Percentiles rank a stretch among this genome's conserved stretches.
Conservation (phyloP, 2,329 filamentous ascomycete species). For the Apiospora hydei region DNA sequence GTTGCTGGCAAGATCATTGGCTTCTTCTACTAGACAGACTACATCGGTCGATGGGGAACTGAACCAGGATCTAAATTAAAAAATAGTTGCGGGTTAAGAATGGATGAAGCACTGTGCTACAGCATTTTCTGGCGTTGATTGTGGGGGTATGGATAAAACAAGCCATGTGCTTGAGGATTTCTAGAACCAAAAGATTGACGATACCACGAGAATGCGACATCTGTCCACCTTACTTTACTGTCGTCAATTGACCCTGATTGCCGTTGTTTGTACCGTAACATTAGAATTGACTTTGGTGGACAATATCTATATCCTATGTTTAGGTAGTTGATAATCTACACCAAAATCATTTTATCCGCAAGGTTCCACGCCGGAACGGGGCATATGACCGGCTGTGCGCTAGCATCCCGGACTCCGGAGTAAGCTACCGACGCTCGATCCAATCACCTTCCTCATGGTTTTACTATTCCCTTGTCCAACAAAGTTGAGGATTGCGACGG, state of each 20-base stretch:
- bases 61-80: slow-evolving; percentile 31
- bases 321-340: too few relatives aligned
- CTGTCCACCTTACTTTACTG: background rate
- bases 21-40: slow-evolving; percentile 87
- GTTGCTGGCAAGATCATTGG: slow-evolving; percentile 99
- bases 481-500: background rate
- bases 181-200: slow-evolving; percentile 22
- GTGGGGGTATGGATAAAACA: slow-evolving; percentile 37
- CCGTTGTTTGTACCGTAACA: background rate
- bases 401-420: background rate
- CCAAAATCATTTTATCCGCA: background rate
- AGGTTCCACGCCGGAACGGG: background rate
- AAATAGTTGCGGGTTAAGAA: slow-evolving; percentile 22
- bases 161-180: slow-evolving; percentile 26
- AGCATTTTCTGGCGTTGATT: slow-evolving; percentile 42
- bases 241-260: background rate
- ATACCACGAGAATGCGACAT: slow-evolving; percentile 23
- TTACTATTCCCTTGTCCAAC: background rate
- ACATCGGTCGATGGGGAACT: slow-evolving; percentile 26
- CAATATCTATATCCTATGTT: background rate
- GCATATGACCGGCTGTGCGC: background rate
- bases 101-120: slow-evolving; percentile 20
- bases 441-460: background rate
- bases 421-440: background rate
- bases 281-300: background rate